Base-by-base conservation (phyloP, 2,329 filamentous ascomycete species). In the Exophiala viscosa region DNA sequence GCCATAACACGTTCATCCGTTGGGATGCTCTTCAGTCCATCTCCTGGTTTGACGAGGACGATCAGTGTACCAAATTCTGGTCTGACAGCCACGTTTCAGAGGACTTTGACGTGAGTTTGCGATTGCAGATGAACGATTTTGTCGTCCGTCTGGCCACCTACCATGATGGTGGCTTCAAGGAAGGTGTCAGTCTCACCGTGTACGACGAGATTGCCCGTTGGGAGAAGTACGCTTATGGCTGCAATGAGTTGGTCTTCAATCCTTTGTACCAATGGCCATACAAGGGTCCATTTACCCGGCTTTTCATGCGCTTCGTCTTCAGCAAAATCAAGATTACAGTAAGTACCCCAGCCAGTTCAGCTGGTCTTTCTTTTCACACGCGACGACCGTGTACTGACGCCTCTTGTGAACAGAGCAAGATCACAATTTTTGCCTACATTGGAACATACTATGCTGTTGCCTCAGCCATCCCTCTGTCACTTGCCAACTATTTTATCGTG, bases 191-290 rank as follows among this genome's bases (percentile, higher is more conserved):
- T 4, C 74, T 92, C 50, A 91, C 87, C 0, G 86, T 91, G 11
- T 90, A 91, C 66, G 87, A 91, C 69, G 88, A 91, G 69, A 76
- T 91, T 55, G 85, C 86, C 2, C 84, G 88, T 54, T 92, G 88
- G 87, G 88, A 92, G 66, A 91, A 91, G 70, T 90, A 90, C 66
- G 87, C 88, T 2, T 91, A 90, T 63, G 87, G 87, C 35, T 90
- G 88, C 71, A 88, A 87, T 68, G 87, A 90, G 72, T 76, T 91
- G 53, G 76, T 91, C 50, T 91, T 92, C 74, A 80, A 91, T 66
- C 88, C 88, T 3, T 74, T 91, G 52, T 79, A 80, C 57, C 84
- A 82, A 60, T 92, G 88, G 88, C 69, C 82, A 38, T 84, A 77
- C 66, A 80, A 77, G 15, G 87, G 87, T 0, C 88, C 88, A 31